These are phyloP conservation scores for Zygosaccharomyces gambellarensis DNA, from an alignment of 805 yeast genomes.

Conservation along the genomic window DNA sequence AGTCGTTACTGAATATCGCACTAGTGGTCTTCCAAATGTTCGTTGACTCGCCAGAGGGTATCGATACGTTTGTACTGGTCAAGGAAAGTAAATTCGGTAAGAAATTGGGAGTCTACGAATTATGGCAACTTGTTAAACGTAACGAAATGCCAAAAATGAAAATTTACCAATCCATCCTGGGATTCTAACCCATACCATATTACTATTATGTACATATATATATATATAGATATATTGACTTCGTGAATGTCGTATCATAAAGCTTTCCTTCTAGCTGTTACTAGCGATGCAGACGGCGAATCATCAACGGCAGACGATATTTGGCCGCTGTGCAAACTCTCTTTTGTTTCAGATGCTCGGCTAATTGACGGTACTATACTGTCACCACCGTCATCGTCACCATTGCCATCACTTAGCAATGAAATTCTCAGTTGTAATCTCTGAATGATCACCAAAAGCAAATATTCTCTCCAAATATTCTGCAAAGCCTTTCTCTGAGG, in stretches of 20 bases:
- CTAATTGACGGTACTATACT: neutral
- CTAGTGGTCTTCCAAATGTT: slow-evolving; percentile 35
- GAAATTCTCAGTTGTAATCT: slow-evolving; percentile 33
- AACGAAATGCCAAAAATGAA: slow-evolving; percentile 12
- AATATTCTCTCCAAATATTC: slow-evolving; percentile 34
- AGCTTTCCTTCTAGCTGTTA: slow-evolving; percentile 1
- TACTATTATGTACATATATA: neutral
- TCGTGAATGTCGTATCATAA: neutral
- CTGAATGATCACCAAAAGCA: slow-evolving; percentile 31
- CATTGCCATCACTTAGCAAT: slow-evolving; percentile 3
- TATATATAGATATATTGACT: neutral
- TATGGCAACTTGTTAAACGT: slow-evolving; percentile 19
- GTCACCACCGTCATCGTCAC: neutral
- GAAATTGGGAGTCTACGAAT: slow-evolving; percentile 23
- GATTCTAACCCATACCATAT: slow-evolving; percentile 5
- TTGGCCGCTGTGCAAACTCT: neutral
- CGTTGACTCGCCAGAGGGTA: slow-evolving; percentile 24
- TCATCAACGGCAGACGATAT: neutral
- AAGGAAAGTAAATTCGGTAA: slow-evolving; percentile 33
- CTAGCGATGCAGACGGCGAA: neutral
- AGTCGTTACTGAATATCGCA: slow-evolving; percentile 41
- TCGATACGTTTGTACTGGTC: slow-evolving; percentile 33
- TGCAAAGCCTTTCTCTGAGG: slow-evolving; percentile 10
- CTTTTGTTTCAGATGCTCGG: neutral
- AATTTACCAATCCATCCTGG: slow-evolving; percentile 13